Evolutionary conservation across 202 grass and related monocot species (phyloP).

Genomic region (Brachypodium distachyon): DNA sequence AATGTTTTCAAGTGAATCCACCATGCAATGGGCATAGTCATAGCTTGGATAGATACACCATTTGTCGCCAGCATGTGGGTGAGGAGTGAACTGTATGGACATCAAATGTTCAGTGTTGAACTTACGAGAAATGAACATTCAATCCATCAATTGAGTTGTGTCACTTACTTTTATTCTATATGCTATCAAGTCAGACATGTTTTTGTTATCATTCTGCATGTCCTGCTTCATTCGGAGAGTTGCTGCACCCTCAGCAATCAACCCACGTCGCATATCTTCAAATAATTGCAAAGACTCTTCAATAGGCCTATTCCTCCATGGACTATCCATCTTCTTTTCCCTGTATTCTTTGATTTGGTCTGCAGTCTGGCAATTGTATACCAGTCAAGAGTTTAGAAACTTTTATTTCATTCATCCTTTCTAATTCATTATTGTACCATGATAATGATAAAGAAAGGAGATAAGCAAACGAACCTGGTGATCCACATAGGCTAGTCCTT

Average conservation of each 20-base stretch:
- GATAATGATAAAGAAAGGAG: background rate
- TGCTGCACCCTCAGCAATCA: conserved; percentile 77
- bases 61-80: conserved; percentile 89
- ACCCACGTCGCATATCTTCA: conserved; percentile 75
- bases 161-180: conserved; percentile 88
- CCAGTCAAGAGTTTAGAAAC: background rate
- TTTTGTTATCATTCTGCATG: conserved; percentile 98
- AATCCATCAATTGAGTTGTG: background rate
- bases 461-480: conserved; percentile 56
- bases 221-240: conserved; percentile 90
- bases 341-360: conserved; percentile 87
- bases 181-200: conserved; percentile 92
- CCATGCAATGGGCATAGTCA: conserved; percentile 89
- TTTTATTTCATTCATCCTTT: conserved; percentile 12
- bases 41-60: conserved; percentile 98
- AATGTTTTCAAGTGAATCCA: conserved; percentile 95
- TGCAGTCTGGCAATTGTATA: conserved; percentile 43
- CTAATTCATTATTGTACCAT: conserved; percentile 2
- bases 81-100: conserved; percentile 67
- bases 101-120: conserved; percentile 3
- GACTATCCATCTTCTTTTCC: conserved; percentile 87
- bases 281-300: conserved; percentile 75
- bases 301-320: conserved; percentile 86
- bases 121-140: background rate
- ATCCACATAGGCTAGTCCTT: conserved; percentile 91